Base-by-base conservation (phyloP, 2,329 filamentous ascomycete species). In the Cytospora piceicola region DNA sequence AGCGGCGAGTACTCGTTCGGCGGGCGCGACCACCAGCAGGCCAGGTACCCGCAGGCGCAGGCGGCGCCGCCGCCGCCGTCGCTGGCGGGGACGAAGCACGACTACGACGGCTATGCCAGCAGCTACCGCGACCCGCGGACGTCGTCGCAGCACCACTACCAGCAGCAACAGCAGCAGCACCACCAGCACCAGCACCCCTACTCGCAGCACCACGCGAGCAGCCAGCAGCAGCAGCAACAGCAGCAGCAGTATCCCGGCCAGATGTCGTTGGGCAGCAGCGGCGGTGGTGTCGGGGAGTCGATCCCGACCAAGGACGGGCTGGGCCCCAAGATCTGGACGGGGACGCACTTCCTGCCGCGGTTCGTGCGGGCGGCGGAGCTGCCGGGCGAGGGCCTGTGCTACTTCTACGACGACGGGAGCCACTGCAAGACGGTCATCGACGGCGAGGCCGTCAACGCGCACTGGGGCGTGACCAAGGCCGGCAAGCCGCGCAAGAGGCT, bases 381-480 rank as follows among this genome's bases (percentile, higher is more conserved):
- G 4, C 87, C 90, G 0, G 92, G 91, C 11, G 91, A 95, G 76
- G 92, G 92, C 2, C 76, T 90, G 72, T 95, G 91, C 78, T 95
- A 93, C 74, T 89, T 95, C 68, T 95, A 95, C 74, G 92, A 94
- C 69, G 92, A 96, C 73, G 91, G 91, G 34, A 90, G 88, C 61
- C 89, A 92, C 74, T 94, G 91, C 79, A 92, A 91, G 72, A 92
- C 91, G 46, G 82, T 91, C 32, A 94, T 96, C 69, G 92, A 96
- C 71, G 93, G 93, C 22, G 91, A 96, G 74, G 83, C 84, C 0
- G 93, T 97, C 60, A 97, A 96, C 75, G 92, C 93, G 1, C 91
- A 92, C 70, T 97, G 94, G 94, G 93, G 94, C 20, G 88, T 96
- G 12, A 97, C 94, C 42, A 97, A 97, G 78, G 93, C 94, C 2